phyloP scores from a whole-genome alignment of 352 stramenopile genomes.

The Thalassiosira livingstoniorum region DNA sequence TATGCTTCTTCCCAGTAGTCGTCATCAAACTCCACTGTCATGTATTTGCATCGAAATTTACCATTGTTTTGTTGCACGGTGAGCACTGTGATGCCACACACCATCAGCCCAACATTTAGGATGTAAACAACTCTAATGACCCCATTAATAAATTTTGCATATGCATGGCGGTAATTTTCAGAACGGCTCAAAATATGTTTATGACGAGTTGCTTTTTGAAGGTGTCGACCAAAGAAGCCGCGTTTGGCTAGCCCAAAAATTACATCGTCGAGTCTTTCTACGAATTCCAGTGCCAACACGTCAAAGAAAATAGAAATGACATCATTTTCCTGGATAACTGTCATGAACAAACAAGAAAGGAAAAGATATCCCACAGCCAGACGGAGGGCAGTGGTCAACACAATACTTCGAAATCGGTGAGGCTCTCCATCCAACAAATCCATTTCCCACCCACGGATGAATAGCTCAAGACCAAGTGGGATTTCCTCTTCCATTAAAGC shows the following conservation, averaged over 20 bases:
- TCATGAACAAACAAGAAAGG: slow-evolving; percentile 45
- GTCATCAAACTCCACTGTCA: slow-evolving; percentile 45
- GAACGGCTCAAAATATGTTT: slow-evolving; percentile 7
- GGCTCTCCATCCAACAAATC: slow-evolving; percentile 2
- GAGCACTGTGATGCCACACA: slow-evolving; percentile 18
- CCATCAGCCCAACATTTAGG: slow-evolving; percentile 24
- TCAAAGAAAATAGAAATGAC: slow-evolving; percentile 54
- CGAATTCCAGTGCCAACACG: slow-evolving; percentile 51
- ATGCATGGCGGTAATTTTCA: too few relatives aligned
- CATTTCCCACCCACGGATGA: slow-evolving; percentile 36
- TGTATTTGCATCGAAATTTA: slow-evolving; percentile 35
- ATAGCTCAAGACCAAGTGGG: slow-evolving; percentile 45
- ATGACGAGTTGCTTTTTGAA: slow-evolving; percentile 30
- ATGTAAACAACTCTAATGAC: slow-evolving; percentile 51
- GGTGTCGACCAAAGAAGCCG: slow-evolving; percentile 42
- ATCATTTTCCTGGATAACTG: slow-evolving; percentile 36
- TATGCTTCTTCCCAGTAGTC: slow-evolving; percentile 47
- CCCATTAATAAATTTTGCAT: too few relatives aligned
- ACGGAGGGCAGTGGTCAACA: slow-evolving; percentile 46
- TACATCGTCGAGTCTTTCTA: slow-evolving; percentile 55
- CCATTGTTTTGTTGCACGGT: slow-evolving; percentile 27
- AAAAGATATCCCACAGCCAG: slow-evolving; percentile 43
- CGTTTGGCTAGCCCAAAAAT: slow-evolving; percentile 44
- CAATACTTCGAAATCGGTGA: slow-evolving; percentile 29
- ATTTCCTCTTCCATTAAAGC: slow-evolving; percentile 59